Evolutionary conservation across 1,139 yeast genomes (phyloP), one percentile per base, ranked within the genome.

Genomic region (Arxiozyma bovina): DNA sequence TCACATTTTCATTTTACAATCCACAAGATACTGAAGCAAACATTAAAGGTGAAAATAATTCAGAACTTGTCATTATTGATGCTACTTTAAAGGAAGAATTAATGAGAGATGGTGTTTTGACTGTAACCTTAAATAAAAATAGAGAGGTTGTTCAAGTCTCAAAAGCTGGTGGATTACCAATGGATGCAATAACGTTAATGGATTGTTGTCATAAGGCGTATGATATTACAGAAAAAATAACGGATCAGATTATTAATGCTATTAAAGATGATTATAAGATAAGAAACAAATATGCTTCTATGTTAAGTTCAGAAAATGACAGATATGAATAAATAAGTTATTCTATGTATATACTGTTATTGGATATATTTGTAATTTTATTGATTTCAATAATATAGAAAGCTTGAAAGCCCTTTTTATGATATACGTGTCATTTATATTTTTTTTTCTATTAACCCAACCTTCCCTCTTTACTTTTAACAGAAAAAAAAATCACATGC

Each of bases 91-190:
- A 81, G 54, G 99, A 93, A 70, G 97, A 91, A 66, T 70, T 77
- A 23, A 72, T 90, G 27, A 76, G 94, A 57, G 87, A 85, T 55
- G 96, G 97, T 38, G 80, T 80, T 17, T 75, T 93, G 70, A 87
- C 95, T 1, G 82, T 93, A 30, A 90, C 99, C 0, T 72, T 91
- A 57, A 93, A 93, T 70, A 88, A 87, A 63, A 93, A 91, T 69
- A 78, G 94, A 61, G 99, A 93, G 65, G 74, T 93, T 21, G 89
- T 96, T 53, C 99, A 93, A 69, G 76, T 94, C 45, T 79, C 87
- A 50, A 93, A 93, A 65, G 87, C 90, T 47, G 99, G 99, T 50
- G 97, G 98, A 0, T 74, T 88, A 50, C 87, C 95, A 1, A 81
- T 93, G 60, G 93, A 89, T 62, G 90, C 95, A 0, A 68, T 78